Evolutionary conservation across 1,284 basidiomycete genomes (phyloP), one percentile per base, ranked within the genome.

Genomic region (Wallemia hederae): DNA sequence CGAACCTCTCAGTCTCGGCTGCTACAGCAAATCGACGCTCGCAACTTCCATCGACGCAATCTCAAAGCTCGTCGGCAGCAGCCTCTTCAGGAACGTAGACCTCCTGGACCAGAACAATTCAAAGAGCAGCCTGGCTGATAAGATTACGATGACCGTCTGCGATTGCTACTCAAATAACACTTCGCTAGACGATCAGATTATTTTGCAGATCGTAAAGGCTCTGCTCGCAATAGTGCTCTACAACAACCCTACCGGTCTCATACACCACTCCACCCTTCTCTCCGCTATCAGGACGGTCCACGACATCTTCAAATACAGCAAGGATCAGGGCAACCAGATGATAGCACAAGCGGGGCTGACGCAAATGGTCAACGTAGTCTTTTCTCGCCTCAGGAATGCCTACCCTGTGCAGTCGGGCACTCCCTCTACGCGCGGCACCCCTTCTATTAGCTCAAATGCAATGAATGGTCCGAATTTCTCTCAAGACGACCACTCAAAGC

Each of bases 291-390:
- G 91, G 34, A 94, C 91, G 3, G 90, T 97, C 1, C 96, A 96
- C 73, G 96, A 96, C 68, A 82, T 97, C 62, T 97, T 96, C 70
- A 75, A 96, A 28, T 76, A 94, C 62, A 89, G 85, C 65, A 77
- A 78, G 31, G 88, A 92, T 66, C 78, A 83, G 2, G 84, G 89
- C 60, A 96, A 91, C 66, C 91, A 96, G 71, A 88, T 86, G 72
- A 88, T 96, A 27, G 91, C 91, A 9, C 91, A 97, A 71, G 91
- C 90, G 24, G 88, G 90, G 19, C 76, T 97, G 19, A 90, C 88
- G 0, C 91, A 97, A 71, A 96, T 97, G 82, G 88, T 96, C 1
- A 85, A 92, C 67, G 89, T 92, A 67, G 81, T 96, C 61, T 96
- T 97, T 70, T 77, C 83, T 7, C 78, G 91, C 14, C 70, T 76